Conservation (phyloP, 306 rosid species). For the Sechiopsis laciniata region DNA sequence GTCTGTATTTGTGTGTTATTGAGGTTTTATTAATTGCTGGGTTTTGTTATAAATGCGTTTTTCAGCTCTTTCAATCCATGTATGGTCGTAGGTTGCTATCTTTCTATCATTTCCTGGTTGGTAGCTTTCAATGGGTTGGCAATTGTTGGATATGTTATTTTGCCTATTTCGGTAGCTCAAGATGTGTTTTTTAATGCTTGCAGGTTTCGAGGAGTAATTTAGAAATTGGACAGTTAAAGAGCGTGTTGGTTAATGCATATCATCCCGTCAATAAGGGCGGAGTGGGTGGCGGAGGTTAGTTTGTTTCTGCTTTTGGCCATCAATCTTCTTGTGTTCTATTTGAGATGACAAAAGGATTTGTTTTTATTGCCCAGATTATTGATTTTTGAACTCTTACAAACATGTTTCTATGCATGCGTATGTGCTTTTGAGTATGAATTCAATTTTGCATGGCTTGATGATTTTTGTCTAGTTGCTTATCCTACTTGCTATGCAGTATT, state of each 20-base stretch:
- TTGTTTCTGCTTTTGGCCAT: neutral
- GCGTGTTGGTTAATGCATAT: slow-evolving; percentile 37
- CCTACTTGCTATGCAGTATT: slow-evolving; percentile 41
- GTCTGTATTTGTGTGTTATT: no score
- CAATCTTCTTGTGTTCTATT: neutral
- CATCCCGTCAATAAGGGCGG: slow-evolving; percentile 33
- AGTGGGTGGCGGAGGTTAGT: slow-evolving; percentile 42
- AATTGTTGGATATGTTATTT: neutral
- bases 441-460: neutral
- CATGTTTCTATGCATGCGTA: neutral
- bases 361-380: neutral
- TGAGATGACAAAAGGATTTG: neutral
- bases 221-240: slow-evolving; percentile 34
- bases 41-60: neutral
- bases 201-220: slow-evolving; percentile 58
- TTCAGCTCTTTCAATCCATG: neutral
- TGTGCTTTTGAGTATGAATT: neutral
- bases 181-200: neutral
- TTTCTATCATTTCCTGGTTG: slow-evolving; percentile 1
- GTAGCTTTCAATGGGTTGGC: neutral
- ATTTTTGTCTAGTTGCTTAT: slow-evolving; percentile 10
- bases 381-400: neutral
- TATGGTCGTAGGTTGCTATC: neutral
- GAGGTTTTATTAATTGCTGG: neutral
- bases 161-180: neutral